A percentile compares a stretch with the other conserved stretches of the same genome.
These are phyloP conservation scores for Podospora appendiculata DNA, from an alignment of 495 filamentous ascomycete genomes.

Conservation along the genomic window DNA sequence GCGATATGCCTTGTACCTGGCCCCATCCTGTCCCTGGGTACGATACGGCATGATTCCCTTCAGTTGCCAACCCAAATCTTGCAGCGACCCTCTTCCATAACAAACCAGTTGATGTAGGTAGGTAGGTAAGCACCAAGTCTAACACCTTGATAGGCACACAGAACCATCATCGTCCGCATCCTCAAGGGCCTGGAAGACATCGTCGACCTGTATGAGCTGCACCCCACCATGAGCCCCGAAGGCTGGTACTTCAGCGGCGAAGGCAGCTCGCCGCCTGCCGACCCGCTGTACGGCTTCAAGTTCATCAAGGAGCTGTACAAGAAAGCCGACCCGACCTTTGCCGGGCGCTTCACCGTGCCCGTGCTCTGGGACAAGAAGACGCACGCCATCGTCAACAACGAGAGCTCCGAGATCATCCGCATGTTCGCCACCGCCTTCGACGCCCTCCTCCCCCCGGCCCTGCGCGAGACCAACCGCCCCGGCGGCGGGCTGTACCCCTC, in stretches of 20 bases:
- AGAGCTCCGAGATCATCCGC: slow-evolving; percentile 75
- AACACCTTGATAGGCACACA: slow-evolving; percentile 62
- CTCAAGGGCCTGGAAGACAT: slow-evolving; percentile 73
- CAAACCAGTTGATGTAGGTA: too few species aligned
- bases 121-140: too few species aligned
- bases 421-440: slow-evolving; percentile 61
- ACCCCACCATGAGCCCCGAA: slow-evolving; percentile 54
- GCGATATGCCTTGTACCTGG: slow-evolving; percentile 64
- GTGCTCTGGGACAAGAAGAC: slow-evolving; percentile 68
- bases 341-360: slow-evolving; percentile 73
- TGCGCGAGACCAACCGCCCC: too few species aligned
- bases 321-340: slow-evolving; percentile 56
- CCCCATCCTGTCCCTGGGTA: slow-evolving; percentile 59
- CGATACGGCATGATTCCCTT: too few species aligned
- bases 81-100: too few species aligned
- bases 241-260: slow-evolving; percentile 23
- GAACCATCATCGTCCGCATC: slow-evolving; percentile 64
- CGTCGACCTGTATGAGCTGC: slow-evolving; percentile 60
- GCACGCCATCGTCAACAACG: slow-evolving; percentile 73
- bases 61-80: too few species aligned
- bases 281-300: slow-evolving; percentile 49
- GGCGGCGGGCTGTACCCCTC: slow-evolving; percentile 48
- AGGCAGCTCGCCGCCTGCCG: slow-evolving; percentile 53
- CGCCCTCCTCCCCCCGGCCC: slow-evolving; percentile 43
- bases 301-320: slow-evolving; percentile 65